Conservation (phyloP, 805 yeast species). For the Monosporozyma siamensis region DNA sequence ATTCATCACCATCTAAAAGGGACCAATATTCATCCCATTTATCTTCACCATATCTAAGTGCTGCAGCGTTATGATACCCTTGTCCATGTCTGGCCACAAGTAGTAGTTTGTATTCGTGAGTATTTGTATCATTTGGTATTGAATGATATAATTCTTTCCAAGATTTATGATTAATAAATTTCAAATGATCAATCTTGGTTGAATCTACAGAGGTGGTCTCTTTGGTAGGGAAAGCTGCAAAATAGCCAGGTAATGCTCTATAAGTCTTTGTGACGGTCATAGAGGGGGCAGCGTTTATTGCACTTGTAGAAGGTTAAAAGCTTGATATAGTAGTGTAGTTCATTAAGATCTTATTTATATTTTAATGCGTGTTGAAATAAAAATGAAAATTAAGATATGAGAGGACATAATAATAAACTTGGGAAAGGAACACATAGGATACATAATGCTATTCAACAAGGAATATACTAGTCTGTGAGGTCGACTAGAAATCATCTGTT, state of each 20-base stretch:
- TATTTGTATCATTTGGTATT: slow-evolving; percentile 16
- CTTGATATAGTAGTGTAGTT: no score
- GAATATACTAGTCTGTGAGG: no score
- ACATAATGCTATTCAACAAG: no score
- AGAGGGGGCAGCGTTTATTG: background rate
- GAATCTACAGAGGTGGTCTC: slow-evolving; percentile 11
- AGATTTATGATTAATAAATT: slow-evolving; percentile 9
- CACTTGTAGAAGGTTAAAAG: no score
- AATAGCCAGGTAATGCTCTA: slow-evolving; percentile 22
- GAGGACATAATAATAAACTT: no score
- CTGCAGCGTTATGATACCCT: slow-evolving; percentile 53
- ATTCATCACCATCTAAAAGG: slow-evolving; percentile 43
- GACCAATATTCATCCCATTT: slow-evolving; percentile 55
- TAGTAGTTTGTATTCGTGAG: slow-evolving; percentile 15
- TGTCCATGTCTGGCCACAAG: slow-evolving; percentile 51
- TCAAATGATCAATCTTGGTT: slow-evolving; percentile 12
- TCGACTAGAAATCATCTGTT: no score
- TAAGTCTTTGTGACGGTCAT: slow-evolving; percentile 4
- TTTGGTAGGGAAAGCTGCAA: slow-evolving; percentile 12
- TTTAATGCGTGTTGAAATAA: no score
- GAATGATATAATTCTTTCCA: slow-evolving; percentile 18
- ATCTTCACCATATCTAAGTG: slow-evolving; percentile 43
- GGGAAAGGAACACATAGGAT: no score
- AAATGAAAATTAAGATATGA: no score
- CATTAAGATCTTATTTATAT: no score